Base-by-base conservation (phyloP, 441 rosid species). In the Eruca vesicaria region DNA sequence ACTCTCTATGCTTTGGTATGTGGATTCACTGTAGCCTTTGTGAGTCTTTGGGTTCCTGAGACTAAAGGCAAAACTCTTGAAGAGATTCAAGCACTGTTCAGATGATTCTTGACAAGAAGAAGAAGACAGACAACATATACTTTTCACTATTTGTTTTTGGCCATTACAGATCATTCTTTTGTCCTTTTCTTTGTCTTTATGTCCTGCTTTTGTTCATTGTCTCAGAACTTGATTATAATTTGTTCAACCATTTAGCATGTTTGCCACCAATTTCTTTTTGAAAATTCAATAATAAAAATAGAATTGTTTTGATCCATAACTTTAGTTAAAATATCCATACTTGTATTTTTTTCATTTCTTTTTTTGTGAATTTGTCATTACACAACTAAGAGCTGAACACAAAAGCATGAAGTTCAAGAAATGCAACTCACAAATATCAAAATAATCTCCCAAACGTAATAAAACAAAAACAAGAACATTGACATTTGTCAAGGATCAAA, bases 21-120 rank as follows among this genome's bases (percentile, higher is more conserved):
- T 66, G 89, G 86, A 32, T 82, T 89, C 58, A 72, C 88, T 1
- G 74, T 90, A 53, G 87, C 31, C 32, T 96, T 96, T 77, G 88
- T 79, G 72, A 29, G 71, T 20, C 50, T 88, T 15, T 90, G 90
- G 85, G 98, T 96, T 62, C 97, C 97, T 1, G 99, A 96, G 84
- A 93, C 98, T 1, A 90, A 91, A 82, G 98, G 97, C 45, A 90
- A 90, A 79, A 81, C 93, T 0, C 83, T 96, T 59, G 99, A 96
- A 82, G 99, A 93, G 72, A 93, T 96, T 74, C 99, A 96, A 70
- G 77, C 78, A 59, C 89, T 97, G 67, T 91, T 96, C 81, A 85
- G 94, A 89, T 96, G 86, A 93, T 79, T 19, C 55, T 63, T 29
- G 19, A 57, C 62, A 57, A 57, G 18, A 2, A 38, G 18, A 70